A percentile compares a stretch with the other conserved stretches of the same genome.
Evolutionary conservation across 208 protist genomes (phyloP).

Genomic region (Leishmania turanica): DNA sequence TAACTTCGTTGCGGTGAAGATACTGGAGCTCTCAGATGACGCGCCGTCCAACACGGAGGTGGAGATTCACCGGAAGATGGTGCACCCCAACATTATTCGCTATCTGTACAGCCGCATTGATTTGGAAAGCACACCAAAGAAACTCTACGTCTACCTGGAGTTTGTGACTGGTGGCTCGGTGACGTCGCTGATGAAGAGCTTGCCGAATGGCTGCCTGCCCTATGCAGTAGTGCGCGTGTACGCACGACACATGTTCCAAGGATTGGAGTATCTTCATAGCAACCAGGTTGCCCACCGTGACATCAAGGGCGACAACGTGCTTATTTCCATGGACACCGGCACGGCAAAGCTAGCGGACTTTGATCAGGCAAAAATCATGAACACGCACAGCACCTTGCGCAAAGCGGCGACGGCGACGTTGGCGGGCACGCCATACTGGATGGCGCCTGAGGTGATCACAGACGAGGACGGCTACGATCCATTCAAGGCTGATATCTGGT

Average conservation of each 20-base stretch:
- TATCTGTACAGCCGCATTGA: constrained; percentile 88
- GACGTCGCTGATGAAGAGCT: constrained; percentile 86
- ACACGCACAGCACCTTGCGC: constrained; percentile 84
- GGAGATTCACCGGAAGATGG: constrained; percentile 89
- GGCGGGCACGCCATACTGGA: constrained; percentile 91
- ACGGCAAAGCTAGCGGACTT: constrained; percentile 98
- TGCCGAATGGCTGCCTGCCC: constrained; percentile 78
- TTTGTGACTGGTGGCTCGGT: constrained; percentile 93
- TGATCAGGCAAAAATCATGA: constrained; percentile 95
- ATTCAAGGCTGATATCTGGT: constrained; percentile 93
- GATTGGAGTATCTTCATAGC: constrained; percentile 85
- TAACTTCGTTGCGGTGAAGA: constrained; percentile 90
- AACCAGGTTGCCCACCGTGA: constrained; percentile 92
- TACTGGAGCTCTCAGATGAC: constrained; percentile 84
- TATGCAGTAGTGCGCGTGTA: constrained; percentile 84
- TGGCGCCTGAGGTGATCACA: constrained; percentile 92
- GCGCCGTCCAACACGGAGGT: constrained; percentile 87
- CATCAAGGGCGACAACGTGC: constrained; percentile 92
- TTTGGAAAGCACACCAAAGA: constrained; percentile 79
- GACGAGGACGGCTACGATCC: constrained; percentile 91
- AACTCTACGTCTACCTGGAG: constrained; percentile 91
- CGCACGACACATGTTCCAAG: constrained; percentile 87
- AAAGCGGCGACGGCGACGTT: constrained; percentile 88
- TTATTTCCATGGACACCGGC: constrained; percentile 93
- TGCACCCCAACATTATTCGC: constrained; percentile 92